Base-by-base conservation (phyloP, 164 flowering plant genomes). In the Sedum album region DNA sequence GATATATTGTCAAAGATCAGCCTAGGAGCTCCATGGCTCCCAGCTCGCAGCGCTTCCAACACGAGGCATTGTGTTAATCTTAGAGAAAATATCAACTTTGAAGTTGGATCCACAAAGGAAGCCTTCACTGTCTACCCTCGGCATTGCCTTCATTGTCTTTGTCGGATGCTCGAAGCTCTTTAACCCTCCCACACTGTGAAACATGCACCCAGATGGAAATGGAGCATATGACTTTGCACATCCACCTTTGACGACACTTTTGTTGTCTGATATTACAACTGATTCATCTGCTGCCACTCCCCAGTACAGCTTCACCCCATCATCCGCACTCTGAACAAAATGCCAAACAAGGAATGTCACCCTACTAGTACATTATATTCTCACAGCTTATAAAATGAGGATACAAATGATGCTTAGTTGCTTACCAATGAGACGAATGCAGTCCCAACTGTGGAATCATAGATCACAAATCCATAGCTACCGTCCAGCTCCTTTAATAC, bases 151-250 rank as follows among this genome's bases (percentile, higher is more conserved):
- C 84, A 91, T 75, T 79, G 82, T 79, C 72, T 76, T 81, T 76
- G 67, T 84, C 9, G 96, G 97, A 65, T 88, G 87, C 77, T 91
- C 96, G 65, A 79, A 88, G 80, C 96, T 86, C 80, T 42, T 79
- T 70, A 91, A 68, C 11, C 92, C 88, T 70, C 74, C 70, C 73
- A 83, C 77, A 69, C 83, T 80, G 69, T 80, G 78, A 75, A 80
- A 86, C 91, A 89, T 84, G 67, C 97, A 91, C 46, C 97, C 95
- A 82, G 79, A 35, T 9, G 97, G 97, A 55, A 91, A 91, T 36
- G 96, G 85, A 4, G 93, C 97, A 71, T 79, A 86, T 2, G 97
- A n/a, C n/a, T n/a, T n/a, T n/a, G n/a, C n/a, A n/a, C n/a, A n/a
- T n/a, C n/a, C n/a, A n/a, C n/a, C n/a, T n/a, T n/a, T n/a, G n/a